Percentiles rank a stretch among this genome's conserved stretches.
Evolutionary conservation across 768 basidiomycete species (phyloP).

Genomic region (Cystofilobasidium capitatum): DNA sequence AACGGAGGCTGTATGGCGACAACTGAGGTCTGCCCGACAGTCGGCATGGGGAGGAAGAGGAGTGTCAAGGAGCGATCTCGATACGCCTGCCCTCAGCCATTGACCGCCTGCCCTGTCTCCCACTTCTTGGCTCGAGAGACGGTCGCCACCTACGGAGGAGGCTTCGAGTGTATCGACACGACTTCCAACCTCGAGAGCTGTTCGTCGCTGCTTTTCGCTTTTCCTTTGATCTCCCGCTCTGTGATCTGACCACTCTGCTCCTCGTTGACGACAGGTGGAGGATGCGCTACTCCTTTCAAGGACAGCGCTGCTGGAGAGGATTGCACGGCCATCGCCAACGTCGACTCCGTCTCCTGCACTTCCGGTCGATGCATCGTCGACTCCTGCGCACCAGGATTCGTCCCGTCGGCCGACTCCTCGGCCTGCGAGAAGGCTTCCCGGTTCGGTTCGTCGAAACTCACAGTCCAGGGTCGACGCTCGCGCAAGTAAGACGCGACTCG

Average conservation of each 20-base stretch:
- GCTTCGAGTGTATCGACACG: constrained; percentile 33
- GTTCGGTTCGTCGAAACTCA: not conserved
- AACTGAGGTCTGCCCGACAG: too few relatives aligned
- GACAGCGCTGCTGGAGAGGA: constrained; percentile 7
- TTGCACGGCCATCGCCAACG: constrained; percentile 21
- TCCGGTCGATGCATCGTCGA: constrained; percentile 8
- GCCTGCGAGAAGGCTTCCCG: not conserved
- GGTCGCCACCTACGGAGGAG: constrained; percentile 1
- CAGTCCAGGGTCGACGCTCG: not conserved
- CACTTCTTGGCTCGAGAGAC: constrained; percentile 5
- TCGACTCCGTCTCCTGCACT: constrained; percentile 3
- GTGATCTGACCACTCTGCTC: too few relatives aligned
- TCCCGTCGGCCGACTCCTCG: not conserved
- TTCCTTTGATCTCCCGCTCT: not conserved
- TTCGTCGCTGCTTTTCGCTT: constrained; percentile 8
- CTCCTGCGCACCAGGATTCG: not conserved
- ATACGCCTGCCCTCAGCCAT: not conserved
- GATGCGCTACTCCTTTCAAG: too few relatives aligned
- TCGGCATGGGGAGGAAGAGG: too few relatives aligned
- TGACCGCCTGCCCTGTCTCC: constrained; percentile 2
- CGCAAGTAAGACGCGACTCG: not conserved
- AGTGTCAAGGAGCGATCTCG: not conserved
- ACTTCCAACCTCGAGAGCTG: constrained; percentile 32
- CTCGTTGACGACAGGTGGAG: too few relatives aligned
- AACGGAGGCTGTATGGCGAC: not conserved